Percentiles rank a stretch among this genome's conserved stretches.
phyloP scores from a whole-genome alignment of 441 rosid species.

The Dalechampia spathulata region DNA sequence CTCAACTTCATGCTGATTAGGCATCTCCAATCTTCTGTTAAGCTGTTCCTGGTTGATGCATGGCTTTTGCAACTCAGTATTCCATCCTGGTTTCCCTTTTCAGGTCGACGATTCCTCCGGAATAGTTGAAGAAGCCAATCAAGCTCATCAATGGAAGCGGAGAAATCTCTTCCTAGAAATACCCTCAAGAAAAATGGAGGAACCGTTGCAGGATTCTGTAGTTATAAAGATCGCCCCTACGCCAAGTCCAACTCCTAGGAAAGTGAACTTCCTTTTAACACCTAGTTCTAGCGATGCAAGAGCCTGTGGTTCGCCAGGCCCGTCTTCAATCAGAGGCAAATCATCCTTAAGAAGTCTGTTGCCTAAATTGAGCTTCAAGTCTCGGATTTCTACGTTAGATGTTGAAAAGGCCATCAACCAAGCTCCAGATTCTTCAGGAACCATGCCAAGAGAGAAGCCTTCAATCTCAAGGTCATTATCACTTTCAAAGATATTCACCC shows the following conservation, averaged over 20 bases:
- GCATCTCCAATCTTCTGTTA: background rate
- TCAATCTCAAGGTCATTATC: slow-evolving; percentile 75
- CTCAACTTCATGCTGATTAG: too few species aligned
- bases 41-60: background rate
- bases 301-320: slow-evolving; percentile 38
- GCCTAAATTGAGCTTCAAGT: slow-evolving; percentile 70
- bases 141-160: slow-evolving; percentile 50
- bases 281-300: slow-evolving; percentile 41
- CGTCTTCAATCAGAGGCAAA: slow-evolving; percentile 40
- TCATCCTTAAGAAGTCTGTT: slow-evolving; percentile 64
- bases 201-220: slow-evolving; percentile 43
- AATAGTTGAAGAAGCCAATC: slow-evolving; percentile 43
- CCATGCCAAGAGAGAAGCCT: slow-evolving; percentile 45
- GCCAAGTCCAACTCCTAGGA: slow-evolving; percentile 74
- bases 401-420: slow-evolving; percentile 39
- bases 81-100: slow-evolving; percentile 1
- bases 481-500: slow-evolving; percentile 73
- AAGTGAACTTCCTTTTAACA: slow-evolving; percentile 68
- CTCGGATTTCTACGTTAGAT: slow-evolving; percentile 40
- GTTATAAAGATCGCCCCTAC: slow-evolving; percentile 64
- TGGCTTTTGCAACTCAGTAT: slow-evolving; percentile 1
- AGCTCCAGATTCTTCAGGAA: slow-evolving; percentile 32
- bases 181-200: slow-evolving; percentile 55
- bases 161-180: slow-evolving; percentile 71
- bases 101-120: slow-evolving; percentile 46